A percentile compares a stretch with the other conserved stretches of the same genome.
Evolutionary conservation across 2,329 filamentous ascomycete species (phyloP).

Genomic region (Venturia oleaginea): DNA sequence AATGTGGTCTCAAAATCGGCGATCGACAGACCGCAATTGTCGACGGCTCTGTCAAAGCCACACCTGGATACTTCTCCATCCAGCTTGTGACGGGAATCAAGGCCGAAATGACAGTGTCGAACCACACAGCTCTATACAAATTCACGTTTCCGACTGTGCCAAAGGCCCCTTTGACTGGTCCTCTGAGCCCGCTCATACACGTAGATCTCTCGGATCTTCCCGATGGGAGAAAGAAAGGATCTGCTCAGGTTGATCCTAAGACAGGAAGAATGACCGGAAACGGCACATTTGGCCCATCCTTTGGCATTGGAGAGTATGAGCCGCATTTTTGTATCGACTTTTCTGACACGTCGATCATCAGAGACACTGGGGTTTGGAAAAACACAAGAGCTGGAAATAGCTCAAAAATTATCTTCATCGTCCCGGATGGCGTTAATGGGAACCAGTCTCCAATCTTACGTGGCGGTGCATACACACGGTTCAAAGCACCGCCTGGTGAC

Average conservation of each 20-base stretch:
- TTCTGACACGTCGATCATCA: slow-evolving; percentile 38
- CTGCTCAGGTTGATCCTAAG: slow-evolving; percentile 42
- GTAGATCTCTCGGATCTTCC: slow-evolving; percentile 52
- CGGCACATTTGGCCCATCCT: slow-evolving; percentile 51
- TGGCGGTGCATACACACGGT: slow-evolving; percentile 33
- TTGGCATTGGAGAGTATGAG: slow-evolving; percentile 50
- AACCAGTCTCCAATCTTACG: slow-evolving; percentile 27
- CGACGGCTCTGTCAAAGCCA: slow-evolving; percentile 43
- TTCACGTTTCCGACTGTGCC: slow-evolving; percentile 42
- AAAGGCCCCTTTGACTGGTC: slow-evolving; percentile 28
- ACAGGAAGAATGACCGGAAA: slow-evolving; percentile 49
- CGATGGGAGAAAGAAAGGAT: slow-evolving; percentile 41
- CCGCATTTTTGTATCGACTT: slow-evolving; percentile 56
- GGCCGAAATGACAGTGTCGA: slow-evolving; percentile 53
- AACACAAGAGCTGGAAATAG: slow-evolving; percentile 30
- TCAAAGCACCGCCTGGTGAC: slow-evolving; percentile 16
- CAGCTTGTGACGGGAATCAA: slow-evolving; percentile 46
- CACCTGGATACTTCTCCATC: slow-evolving; percentile 52
- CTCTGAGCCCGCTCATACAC: slow-evolving; percentile 42
- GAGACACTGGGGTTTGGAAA: slow-evolving; percentile 50
- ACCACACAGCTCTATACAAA: slow-evolving; percentile 51
- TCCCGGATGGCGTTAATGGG: slow-evolving; percentile 5
- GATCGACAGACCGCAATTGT: slow-evolving; percentile 42
- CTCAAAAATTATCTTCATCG: not conserved
- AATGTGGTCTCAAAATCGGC: slow-evolving; percentile 43